Percentiles rank a stretch among this genome's conserved stretches.
phyloP scores from a whole-genome alignment of 73 alveolate genomes.

The Uronychia setigera region DNA sequence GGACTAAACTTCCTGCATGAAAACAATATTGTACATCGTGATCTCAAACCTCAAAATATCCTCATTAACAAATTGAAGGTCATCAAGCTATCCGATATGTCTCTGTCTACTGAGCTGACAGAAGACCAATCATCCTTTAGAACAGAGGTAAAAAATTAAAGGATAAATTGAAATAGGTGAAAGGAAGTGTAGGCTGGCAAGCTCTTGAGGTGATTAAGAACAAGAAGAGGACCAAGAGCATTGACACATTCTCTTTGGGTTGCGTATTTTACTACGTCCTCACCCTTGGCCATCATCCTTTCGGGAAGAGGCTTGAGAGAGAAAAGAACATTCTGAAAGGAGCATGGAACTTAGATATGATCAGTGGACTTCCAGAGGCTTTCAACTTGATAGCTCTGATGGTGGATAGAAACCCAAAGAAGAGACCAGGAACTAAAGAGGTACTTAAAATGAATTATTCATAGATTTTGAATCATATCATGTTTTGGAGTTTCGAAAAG shows the following conservation, averaged over 20 bases:
- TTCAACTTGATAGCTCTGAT: slow-evolving; percentile 21
- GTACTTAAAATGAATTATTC: neutral
- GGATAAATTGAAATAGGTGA: neutral
- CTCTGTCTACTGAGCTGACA: slow-evolving; percentile 62
- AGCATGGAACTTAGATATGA: slow-evolving; percentile 17
- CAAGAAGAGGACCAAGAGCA: slow-evolving; percentile 37
- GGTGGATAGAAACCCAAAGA: slow-evolving; percentile 42
- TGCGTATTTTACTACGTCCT: slow-evolving; percentile 60
- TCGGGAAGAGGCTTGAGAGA: slow-evolving; percentile 38
- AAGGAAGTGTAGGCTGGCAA: slow-evolving; percentile 16
- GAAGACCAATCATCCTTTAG: neutral
- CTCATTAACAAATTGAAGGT: slow-evolving; percentile 70
- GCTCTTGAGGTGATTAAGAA: slow-evolving; percentile 1
- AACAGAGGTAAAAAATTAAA: neutral
- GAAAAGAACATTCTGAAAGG: slow-evolving; percentile 44
- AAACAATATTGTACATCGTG: slow-evolving; percentile 84
- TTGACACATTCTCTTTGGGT: slow-evolving; percentile 65
- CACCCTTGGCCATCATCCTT: slow-evolving; percentile 66
- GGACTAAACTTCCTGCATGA: slow-evolving; percentile 82
- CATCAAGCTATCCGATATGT: slow-evolving; percentile 90
- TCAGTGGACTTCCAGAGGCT: slow-evolving; percentile 29
- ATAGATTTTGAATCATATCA: slow-evolving; percentile 29
- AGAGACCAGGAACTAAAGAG: slow-evolving; percentile 35
- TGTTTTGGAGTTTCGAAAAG: slow-evolving; percentile 69
- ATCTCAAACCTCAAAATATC: slow-evolving; percentile 88